phyloP scores from a whole-genome alignment of 768 basidiomycete genomes.

The Coprinellus micaceus region DNA sequence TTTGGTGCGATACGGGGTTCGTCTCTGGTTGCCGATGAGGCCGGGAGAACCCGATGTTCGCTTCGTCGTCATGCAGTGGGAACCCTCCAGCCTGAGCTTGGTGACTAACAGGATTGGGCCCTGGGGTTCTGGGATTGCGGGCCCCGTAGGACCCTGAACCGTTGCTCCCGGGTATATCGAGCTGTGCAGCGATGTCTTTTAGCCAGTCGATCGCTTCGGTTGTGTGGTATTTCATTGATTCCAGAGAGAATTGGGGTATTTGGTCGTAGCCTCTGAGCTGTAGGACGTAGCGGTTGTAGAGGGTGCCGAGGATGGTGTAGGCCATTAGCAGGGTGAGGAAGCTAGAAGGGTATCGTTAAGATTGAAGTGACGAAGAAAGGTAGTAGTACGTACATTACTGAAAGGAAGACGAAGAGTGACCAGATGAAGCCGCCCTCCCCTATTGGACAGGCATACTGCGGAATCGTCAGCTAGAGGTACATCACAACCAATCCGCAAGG shows the following conservation, averaged over 20 bases:
- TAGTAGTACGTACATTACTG: conserved; percentile 47
- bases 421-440: conserved; percentile 48
- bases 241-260: conserved; percentile 61
- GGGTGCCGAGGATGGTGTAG: conserved; percentile 64
- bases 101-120: conserved; percentile 41
- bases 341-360: conserved; percentile 29
- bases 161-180: conserved; percentile 16
- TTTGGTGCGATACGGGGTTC: conserved; percentile 43
- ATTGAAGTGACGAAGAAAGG: neutral
- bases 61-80: conserved; percentile 10
- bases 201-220: conserved; percentile 42
- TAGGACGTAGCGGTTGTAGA: conserved; percentile 79
- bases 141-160: conserved; percentile 9
- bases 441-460: conserved; percentile 69
- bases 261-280: conserved; percentile 68
- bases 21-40: conserved; percentile 24
- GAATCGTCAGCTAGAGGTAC: neutral
- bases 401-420: conserved; percentile 53
- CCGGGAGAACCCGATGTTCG: conserved; percentile 2
- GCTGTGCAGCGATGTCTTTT: conserved; percentile 29
- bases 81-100: conserved; percentile 28
- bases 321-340: conserved; percentile 51
- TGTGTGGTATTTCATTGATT: conserved; percentile 47
- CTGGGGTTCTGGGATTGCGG: conserved; percentile 8
- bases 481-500: neutral